A percentile compares a stretch with the other conserved stretches of the same genome.
Evolutionary conservation across 345 rosid genomes (phyloP).

Genomic region (Abelmoschus esculentus): DNA sequence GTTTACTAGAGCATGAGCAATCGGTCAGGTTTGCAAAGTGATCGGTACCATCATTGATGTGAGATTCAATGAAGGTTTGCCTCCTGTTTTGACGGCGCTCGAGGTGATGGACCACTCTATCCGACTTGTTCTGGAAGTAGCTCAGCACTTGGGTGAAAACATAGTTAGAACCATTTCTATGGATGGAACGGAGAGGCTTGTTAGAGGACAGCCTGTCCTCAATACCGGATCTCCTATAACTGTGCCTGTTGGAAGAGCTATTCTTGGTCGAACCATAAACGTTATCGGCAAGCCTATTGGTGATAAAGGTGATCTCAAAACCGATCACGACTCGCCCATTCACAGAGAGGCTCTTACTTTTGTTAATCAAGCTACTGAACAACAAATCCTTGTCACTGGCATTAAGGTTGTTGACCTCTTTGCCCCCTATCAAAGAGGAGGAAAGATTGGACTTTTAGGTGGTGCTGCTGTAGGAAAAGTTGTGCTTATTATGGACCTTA

Average conservation of each 20-base stretch:
- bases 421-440: slow-evolving; percentile 98
- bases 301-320: slow-evolving; percentile 71
- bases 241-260: slow-evolving; percentile 92
- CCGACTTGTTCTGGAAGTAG: slow-evolving; percentile 84
- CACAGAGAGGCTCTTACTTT: slow-evolving; percentile 95
- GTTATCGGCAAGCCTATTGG: slow-evolving; percentile 96
- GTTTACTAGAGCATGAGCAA: slow-evolving; percentile 75
- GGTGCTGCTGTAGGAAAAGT: slow-evolving; percentile 99
- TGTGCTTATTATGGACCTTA: slow-evolving; percentile 96
- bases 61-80: slow-evolving; percentile 76
- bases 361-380: slow-evolving; percentile 91
- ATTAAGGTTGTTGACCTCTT: slow-evolving; percentile 98
- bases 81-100: slow-evolving; percentile 91
- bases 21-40: slow-evolving; percentile 89
- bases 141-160: slow-evolving; percentile 88
- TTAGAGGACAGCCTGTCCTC: slow-evolving; percentile 73
- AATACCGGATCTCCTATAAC: slow-evolving; percentile 96
- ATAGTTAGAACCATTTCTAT: slow-evolving; percentile 85
- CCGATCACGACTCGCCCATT: slow-evolving; percentile 82
- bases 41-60: slow-evolving; percentile 96
- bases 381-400: slow-evolving; percentile 91
- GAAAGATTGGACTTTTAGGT: slow-evolving; percentile 97
- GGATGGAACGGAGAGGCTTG: slow-evolving; percentile 88
- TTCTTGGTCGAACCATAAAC: slow-evolving; percentile 94
- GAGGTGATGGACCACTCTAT: slow-evolving; percentile 68